phyloP scores from a whole-genome alignment of 2,329 filamentous ascomycete genomes.

The Xylaria sp. region DNA sequence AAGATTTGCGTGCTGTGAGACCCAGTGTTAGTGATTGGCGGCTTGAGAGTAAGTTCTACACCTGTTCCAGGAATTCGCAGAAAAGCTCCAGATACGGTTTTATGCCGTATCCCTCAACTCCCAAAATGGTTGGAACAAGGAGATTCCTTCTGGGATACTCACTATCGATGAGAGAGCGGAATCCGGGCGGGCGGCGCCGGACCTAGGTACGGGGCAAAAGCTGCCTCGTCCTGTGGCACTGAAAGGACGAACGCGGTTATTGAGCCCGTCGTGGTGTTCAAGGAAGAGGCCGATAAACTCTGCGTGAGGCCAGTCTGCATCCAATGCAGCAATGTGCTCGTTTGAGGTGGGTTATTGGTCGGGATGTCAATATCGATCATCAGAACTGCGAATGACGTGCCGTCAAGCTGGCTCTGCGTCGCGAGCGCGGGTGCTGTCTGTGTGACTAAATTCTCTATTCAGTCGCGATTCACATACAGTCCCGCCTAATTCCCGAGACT shows the following conservation, averaged over 20 bases:
- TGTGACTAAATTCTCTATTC: slow-evolving; percentile 47
- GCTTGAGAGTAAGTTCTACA: not conserved
- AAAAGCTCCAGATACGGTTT: not conserved
- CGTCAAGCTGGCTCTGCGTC: slow-evolving; percentile 53
- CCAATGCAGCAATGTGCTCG: slow-evolving; percentile 57
- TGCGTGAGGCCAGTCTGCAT: slow-evolving; percentile 55
- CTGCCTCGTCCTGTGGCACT: slow-evolving; percentile 37
- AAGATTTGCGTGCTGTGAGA: slow-evolving; percentile 44
- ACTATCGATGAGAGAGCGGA: slow-evolving; percentile 49
- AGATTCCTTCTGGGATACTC: not conserved
- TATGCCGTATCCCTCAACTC: not conserved
- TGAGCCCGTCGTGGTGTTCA: slow-evolving; percentile 43
- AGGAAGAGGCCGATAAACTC: slow-evolving; percentile 38
- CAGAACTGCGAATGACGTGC: slow-evolving; percentile 55
- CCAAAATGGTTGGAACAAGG: not conserved
- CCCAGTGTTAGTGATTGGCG: slow-evolving; percentile 20
- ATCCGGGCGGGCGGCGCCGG: slow-evolving; percentile 47
- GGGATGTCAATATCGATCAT: slow-evolving; percentile 62
- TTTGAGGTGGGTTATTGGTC: slow-evolving; percentile 52
- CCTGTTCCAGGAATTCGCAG: not conserved
- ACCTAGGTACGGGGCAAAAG: slow-evolving; percentile 45
- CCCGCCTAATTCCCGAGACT: slow-evolving; percentile 28
- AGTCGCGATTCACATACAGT: slow-evolving; percentile 24
- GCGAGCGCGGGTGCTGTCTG: slow-evolving; percentile 51
- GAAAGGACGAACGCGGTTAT: slow-evolving; percentile 42